Evolutionary conservation across 1,284 basidiomycete genomes (phyloP), one percentile per base, ranked within the genome.

Genomic region (Xanthoconium separans): DNA sequence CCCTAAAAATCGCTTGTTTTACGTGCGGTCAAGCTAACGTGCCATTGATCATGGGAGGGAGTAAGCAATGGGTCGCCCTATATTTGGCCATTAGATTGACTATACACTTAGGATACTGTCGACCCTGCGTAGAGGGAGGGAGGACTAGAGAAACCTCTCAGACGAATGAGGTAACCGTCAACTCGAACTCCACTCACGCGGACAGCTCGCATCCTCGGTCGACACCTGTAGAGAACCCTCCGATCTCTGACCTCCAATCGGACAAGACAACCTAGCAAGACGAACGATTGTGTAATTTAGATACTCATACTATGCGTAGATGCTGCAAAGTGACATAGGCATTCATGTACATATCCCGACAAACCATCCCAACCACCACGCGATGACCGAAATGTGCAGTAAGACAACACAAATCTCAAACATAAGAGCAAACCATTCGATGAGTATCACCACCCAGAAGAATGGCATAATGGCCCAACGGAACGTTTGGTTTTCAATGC

Each of bases 321-420:
- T 55, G 46, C 2, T 27, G 40, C 40, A 27, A 34, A 33, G 54
- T n/a, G 29, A n/a, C 18, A 41, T 44, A 24, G 33, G 33, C 20
- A 12, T 39, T 68, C 65, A 80, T 50, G 70, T 70, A 55, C 80
- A 73, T 55, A 85, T 58, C 41, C 78, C 77, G 44, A 87, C 63
- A 24, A 74, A 74, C 87, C 87, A 89, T 33, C 84, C 85, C 50
- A 80, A 59, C 87, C 87, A 89, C 87, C 87, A 89, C 20, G 75
- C 61, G 37, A 83, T 69, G 20, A 85, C 79, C 4, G 76, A 81
- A 44, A 82, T 51, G 63, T 88, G 76, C 50, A 82, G 73, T 24
- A 82, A 57, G 6, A 87, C 75, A 50, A 89, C 68, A 40, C 70
- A 75, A 49, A 74, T 63, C 62, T 87, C 85, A 22, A 82, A 65